Conservation (phyloP, 331 rosid species). For the Erythrophleum ivorense region DNA sequence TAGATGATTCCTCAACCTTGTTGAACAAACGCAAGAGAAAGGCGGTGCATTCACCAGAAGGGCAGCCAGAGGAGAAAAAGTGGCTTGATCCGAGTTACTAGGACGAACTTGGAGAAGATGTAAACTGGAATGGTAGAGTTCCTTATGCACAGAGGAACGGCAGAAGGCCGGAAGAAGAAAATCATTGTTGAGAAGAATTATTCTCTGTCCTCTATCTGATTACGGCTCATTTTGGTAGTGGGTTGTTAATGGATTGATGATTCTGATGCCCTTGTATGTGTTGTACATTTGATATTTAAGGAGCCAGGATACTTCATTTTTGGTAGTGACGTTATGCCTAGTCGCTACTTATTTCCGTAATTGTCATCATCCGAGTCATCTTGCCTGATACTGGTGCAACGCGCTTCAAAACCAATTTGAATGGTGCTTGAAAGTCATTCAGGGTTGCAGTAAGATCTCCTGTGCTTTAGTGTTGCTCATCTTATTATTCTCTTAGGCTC, state of each 20-base stretch:
- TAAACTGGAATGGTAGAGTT: constrained; percentile 43
- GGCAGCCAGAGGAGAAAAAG: constrained; percentile 56
- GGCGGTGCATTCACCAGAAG: constrained; percentile 57
- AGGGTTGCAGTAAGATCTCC: not conserved
- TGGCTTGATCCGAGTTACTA: constrained; percentile 43
- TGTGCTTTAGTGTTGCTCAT: not conserved
- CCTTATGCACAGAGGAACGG: constrained; percentile 51
- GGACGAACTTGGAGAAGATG: constrained; percentile 50
- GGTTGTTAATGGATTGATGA: constrained; percentile 39
- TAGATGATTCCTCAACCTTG: constrained; percentile 63
- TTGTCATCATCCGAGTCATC: constrained; percentile 7
- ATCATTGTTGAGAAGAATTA: constrained; percentile 44
- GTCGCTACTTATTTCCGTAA: constrained; percentile 11
- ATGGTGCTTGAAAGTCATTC: not conserved
- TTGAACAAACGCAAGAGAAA: constrained; percentile 71
- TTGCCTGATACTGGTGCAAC: not conserved
- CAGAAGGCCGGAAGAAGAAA: constrained; percentile 54
- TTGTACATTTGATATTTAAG: constrained; percentile 36
- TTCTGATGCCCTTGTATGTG: constrained; percentile 47
- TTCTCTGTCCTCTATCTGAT: constrained; percentile 37
- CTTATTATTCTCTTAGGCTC: not conserved
- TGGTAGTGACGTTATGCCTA: constrained; percentile 43
- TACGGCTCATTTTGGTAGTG: constrained; percentile 35
- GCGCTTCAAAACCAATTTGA: not conserved
- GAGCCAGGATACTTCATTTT: constrained; percentile 45